Base-by-base conservation (phyloP, 2,329 filamentous ascomycete species). In the Falciphora oryzae region DNA sequence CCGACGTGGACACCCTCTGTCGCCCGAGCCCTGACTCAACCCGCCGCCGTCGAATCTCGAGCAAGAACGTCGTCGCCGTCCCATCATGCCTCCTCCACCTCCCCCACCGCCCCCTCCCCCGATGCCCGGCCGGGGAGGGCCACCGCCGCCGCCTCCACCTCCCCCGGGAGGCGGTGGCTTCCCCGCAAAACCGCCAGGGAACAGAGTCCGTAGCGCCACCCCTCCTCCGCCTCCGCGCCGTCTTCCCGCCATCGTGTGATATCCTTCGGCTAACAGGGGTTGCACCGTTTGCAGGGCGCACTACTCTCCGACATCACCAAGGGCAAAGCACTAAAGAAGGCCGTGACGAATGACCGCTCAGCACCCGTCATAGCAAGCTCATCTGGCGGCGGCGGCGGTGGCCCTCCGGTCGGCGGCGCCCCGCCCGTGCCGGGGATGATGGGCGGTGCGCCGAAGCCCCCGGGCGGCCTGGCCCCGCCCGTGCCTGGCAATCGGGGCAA, bases 321-420 rank as follows among this genome's bases (percentile, higher is more conserved):
- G 76, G 95, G 94, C 68, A 83, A 79, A 69, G 80, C 81, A 67
- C 82, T 98, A 66, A 97, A 90, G 78, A 97, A 97, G 77, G 83
- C 92, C 38, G 89, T 92, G 65, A 91, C 93, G 70, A 97, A 98
- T 77, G 94, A 98, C 76, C 89, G 94, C 76, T 97, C 93, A 28
- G 92, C 92, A 10, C 94, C 94, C 0, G 71, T 84, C 62, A 75
- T 97, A 65, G 84, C 77, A 66, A 86, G 84, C 64, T 72, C 81
- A 62, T 81, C 82, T 63, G 81, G 81, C 62, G 62, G 50, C 29
- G 53, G 44, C 14, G 62, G 62, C 50, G 62, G 62, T 56, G 62
- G 31, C 3, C 50, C 50, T 57, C 50, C 62, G 3, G 27, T 61
- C 64, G 28, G 59, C 56, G 22, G 80, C 83, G 62, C 83, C 84